Conservation (phyloP, 2,329 filamentous ascomycete genomes). For the Ascochyta clinopodiicola region DNA sequence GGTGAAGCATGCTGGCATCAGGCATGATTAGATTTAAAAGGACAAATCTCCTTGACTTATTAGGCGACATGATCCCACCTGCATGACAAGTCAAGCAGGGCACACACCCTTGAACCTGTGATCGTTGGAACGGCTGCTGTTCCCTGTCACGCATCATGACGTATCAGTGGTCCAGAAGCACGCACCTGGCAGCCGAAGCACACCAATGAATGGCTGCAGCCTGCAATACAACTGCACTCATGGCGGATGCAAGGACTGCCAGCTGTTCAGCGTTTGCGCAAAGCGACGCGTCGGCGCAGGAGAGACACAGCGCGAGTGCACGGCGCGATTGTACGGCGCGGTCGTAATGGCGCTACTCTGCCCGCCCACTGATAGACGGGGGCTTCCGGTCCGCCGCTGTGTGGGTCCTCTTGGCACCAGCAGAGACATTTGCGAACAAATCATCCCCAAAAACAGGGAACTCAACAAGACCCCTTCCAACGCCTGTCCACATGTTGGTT, state of each 20-base stretch:
- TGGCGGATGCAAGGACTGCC: constrained; percentile 2
- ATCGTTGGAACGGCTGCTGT: constrained; percentile 25
- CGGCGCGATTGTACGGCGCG: constrained; percentile 5
- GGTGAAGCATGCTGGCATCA: constrained; percentile 31
- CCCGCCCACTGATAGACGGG: constrained; percentile 15
- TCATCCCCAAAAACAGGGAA: constrained; percentile 10
- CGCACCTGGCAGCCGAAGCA: constrained; percentile 21
- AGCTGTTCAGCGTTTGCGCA: constrained; percentile 5
- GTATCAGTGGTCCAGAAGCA: constrained; percentile 25
- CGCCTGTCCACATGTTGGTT: not conserved
- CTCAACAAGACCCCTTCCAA: not conserved
- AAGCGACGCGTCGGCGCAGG: constrained; percentile 14
- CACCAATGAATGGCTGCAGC: constrained; percentile 30
- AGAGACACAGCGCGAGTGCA: constrained; percentile 13
- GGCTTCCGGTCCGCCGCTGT: constrained; percentile 5
- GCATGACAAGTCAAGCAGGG: constrained; percentile 36
- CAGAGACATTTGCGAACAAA: not conserved
- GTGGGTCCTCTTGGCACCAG: constrained; percentile 8
- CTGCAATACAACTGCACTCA: constrained; percentile 16
- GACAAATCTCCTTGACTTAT: constrained; percentile 30
- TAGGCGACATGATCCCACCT: constrained; percentile 28
- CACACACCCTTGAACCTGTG: constrained; percentile 32
- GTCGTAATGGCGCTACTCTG: constrained; percentile 22
- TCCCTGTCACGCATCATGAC: constrained; percentile 40
- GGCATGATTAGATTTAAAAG: constrained; percentile 26